Percentiles rank a stretch among this genome's conserved stretches.
Conservation (phyloP, 2,329 filamentous ascomycete species). For the Colletotrichum tamarilloi region DNA sequence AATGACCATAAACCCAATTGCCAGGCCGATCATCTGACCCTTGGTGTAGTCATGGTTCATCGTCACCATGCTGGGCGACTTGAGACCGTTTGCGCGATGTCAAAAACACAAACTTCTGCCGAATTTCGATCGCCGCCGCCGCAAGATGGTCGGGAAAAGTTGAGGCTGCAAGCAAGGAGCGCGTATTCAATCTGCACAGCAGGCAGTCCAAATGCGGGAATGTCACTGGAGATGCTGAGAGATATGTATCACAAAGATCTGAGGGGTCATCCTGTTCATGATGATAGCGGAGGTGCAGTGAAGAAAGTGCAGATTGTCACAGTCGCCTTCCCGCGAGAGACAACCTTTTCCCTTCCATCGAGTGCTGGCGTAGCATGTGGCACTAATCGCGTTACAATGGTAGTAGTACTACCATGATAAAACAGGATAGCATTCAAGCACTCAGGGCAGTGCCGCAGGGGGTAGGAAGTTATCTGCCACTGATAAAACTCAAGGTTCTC, state of each 20-base stretch:
- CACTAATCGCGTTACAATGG: not conserved
- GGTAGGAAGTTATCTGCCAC: not conserved
- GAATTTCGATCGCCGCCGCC: not conserved
- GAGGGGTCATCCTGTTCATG: not conserved
- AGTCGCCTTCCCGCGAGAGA: not conserved
- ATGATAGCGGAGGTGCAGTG: not conserved
- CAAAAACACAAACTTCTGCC: not conserved
- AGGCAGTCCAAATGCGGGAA: not conserved
- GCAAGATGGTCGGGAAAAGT: not conserved
- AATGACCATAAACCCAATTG: conserved; percentile 31
- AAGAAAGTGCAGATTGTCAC: not conserved
- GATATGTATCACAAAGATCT: not conserved
- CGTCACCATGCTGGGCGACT: conserved; percentile 5
- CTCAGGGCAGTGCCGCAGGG: not conserved
- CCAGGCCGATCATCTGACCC: conserved; percentile 32
- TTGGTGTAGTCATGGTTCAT: conserved; percentile 32
- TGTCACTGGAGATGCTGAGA: not conserved
- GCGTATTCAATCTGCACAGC: not conserved
- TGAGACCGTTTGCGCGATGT: not conserved
- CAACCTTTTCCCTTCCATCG: not conserved
- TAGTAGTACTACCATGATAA: not conserved
- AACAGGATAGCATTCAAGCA: not conserved
- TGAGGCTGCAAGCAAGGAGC: not conserved
- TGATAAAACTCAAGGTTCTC: not conserved
- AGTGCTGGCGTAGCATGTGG: not conserved